Conservation (phyloP, 1,284 basidiomycete species). For the Somion occarium region DNA sequence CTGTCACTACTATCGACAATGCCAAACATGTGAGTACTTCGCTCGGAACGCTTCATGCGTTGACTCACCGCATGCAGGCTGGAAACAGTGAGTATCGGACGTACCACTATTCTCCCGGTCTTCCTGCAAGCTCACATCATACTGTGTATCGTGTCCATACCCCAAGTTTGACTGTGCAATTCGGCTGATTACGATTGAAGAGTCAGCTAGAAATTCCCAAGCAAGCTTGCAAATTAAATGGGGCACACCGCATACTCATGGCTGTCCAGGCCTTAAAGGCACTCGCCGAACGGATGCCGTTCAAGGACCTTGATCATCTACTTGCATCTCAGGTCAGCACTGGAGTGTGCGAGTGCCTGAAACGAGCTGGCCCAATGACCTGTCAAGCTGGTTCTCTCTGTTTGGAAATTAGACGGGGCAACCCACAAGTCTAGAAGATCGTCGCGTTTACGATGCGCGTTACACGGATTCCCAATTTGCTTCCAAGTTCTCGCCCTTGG, state of each 20-base stretch:
- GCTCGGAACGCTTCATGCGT: neutral
- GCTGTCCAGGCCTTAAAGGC: slow-evolving; percentile 4
- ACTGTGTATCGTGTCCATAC: slow-evolving; percentile 7
- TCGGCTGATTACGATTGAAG: slow-evolving; percentile 14
- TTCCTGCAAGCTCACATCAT: slow-evolving; percentile 11
- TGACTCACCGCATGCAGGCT: slow-evolving; percentile 5
- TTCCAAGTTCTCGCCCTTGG: slow-evolving; percentile 7
- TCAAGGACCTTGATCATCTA: slow-evolving; percentile 2
- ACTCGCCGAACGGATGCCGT: neutral
- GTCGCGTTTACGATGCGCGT: slow-evolving; percentile 1
- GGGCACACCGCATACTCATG: slow-evolving; percentile 6
- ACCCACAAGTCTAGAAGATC: neutral
- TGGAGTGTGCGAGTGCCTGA: slow-evolving; percentile 12
- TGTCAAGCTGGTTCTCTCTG: slow-evolving; percentile 11
- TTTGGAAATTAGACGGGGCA: slow-evolving; percentile 5
- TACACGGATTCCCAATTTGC: slow-evolving; percentile 5
- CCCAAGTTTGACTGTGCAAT: neutral
- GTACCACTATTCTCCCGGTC: slow-evolving; percentile 11
- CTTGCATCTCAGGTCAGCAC: slow-evolving; percentile 5
- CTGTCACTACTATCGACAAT: slow-evolving; percentile 8
- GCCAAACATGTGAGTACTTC: slow-evolving; percentile 11
- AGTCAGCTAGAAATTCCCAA: slow-evolving; percentile 17
- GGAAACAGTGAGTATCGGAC: slow-evolving; percentile 9
- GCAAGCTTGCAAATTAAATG: slow-evolving; percentile 12
- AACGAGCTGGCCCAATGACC: slow-evolving; percentile 10